phyloP scores from a whole-genome alignment of 768 basidiomycete genomes.

The Hypholoma fasciculare region DNA sequence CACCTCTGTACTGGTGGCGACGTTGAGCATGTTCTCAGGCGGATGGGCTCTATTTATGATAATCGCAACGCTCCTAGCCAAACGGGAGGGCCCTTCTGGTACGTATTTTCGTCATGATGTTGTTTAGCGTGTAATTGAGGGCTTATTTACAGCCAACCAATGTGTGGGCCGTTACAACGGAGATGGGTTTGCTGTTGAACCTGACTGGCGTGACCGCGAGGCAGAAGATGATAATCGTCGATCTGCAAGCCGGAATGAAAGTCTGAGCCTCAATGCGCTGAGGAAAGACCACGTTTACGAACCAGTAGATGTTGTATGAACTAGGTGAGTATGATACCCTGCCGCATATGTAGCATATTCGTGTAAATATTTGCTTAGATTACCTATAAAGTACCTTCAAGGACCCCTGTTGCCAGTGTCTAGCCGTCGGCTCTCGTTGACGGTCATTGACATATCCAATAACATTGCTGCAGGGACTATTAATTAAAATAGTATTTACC shows the following conservation, averaged over 20 bases:
- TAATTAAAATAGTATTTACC: too few relatives aligned
- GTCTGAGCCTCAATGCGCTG: not conserved
- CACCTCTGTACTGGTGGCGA: conserved; percentile 23
- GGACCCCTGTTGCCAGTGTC: too few relatives aligned
- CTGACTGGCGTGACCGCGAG: too few relatives aligned
- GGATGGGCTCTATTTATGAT: conserved; percentile 23
- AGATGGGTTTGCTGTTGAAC: too few relatives aligned
- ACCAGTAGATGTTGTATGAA: not conserved
- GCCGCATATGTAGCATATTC: not conserved
- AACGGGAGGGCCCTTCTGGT: conserved; percentile 1
- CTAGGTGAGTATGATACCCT: not conserved
- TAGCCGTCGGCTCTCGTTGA: too few relatives aligned
- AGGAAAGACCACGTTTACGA: too few relatives aligned
- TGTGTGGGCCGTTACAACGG: not conserved
- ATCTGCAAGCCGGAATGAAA: not conserved
- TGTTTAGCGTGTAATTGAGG: not conserved
- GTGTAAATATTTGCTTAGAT: too few relatives aligned
- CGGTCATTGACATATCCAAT: too few relatives aligned
- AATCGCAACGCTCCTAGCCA: conserved; percentile 12
- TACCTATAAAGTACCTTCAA: too few relatives aligned
- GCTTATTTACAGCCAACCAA: conserved; percentile 2
- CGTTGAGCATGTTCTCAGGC: conserved; percentile 24
- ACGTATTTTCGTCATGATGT: not conserved
- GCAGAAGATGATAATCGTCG: not conserved
- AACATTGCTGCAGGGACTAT: too few relatives aligned